Evolutionary conservation across 768 basidiomycete species (phyloP), one percentile per base, ranked within the genome.

Genomic region (Suillus americanus): DNA sequence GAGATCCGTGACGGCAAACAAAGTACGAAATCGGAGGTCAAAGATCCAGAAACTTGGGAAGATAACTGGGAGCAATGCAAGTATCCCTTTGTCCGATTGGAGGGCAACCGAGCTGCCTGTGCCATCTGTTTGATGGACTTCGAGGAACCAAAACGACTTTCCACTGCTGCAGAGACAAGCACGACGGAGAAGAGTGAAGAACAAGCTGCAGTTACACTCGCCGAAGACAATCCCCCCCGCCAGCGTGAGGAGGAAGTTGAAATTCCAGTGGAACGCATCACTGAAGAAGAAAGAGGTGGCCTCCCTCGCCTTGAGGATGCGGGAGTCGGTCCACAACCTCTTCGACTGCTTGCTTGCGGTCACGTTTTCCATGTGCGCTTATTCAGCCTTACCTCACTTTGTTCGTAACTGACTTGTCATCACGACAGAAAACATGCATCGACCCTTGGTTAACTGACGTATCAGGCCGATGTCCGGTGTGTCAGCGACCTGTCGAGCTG

Each of bases 371-470:
- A 97, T 78, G 94, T 95, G 66, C 75, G 91, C 80, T 4, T 33
- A 38, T 25, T 59, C 37, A 14, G 63, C 62, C 12, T 7, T 63
- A 59, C 37, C 25, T 12, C 59, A 28, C 13, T 33, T 53, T 41
- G n/a, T 28, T 48, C 63, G 62, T 66, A 50, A 62, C 65, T 65
- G 14, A 66, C 48, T 63, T 65, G 66, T 40, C 64, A 38, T 37
- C 14, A 56, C 40, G 63, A 25, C 68, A 92, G 92, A 87, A 92
- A 91, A 87, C 89, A 28, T 97, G 94, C 73, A 77, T 96, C 50
- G 94, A 97, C 72, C 92, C 93, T 25, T 97, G 95, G 95, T 76
- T 97, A 60, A 87, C 80, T 3, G 89, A 91, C 65, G 89, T 94
- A 16, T 93, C 91, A 35, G 94, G 92, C 5, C 85, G 93, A 38